A percentile compares a stretch with the other conserved stretches of the same genome.
phyloP scores from a whole-genome alignment of 805 yeast species.

The Candida dajiaensis region DNA sequence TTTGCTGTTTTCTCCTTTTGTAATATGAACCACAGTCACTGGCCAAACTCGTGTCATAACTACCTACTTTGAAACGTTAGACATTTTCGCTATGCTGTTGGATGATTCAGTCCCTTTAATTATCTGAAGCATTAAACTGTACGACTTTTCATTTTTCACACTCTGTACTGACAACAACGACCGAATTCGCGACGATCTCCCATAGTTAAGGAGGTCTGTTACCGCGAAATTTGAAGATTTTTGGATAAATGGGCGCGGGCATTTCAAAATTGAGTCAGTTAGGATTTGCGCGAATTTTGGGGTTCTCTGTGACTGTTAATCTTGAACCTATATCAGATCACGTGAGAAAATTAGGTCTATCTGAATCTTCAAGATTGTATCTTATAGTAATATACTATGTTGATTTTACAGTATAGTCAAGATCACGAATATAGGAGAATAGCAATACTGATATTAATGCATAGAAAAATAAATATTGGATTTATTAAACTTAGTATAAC shows the following conservation, averaged over 20 bases:
- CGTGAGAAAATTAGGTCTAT: not conserved
- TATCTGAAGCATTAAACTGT: not conserved
- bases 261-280: not conserved
- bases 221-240: not conserved
- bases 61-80: conserved; percentile 28
- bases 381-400: too few species aligned
- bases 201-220: not conserved
- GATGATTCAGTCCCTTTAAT: not conserved
- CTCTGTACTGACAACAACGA: not conserved
- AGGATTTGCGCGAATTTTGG: not conserved
- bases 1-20: too few species aligned
- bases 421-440: too few species aligned
- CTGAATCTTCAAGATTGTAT: too few species aligned
- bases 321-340: too few species aligned
- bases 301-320: not conserved
- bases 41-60: not conserved
- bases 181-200: not conserved
- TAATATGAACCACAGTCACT: not conserved
- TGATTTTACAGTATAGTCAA: too few species aligned
- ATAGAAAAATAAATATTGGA: too few species aligned
- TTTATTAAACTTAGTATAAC: too few species aligned
- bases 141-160: not conserved
- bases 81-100: conserved; percentile 16
- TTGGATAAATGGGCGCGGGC: too few species aligned
- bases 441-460: too few species aligned